Conservation (phyloP, 371 early-diverging fungal species). For the Globomyces sp. region DNA sequence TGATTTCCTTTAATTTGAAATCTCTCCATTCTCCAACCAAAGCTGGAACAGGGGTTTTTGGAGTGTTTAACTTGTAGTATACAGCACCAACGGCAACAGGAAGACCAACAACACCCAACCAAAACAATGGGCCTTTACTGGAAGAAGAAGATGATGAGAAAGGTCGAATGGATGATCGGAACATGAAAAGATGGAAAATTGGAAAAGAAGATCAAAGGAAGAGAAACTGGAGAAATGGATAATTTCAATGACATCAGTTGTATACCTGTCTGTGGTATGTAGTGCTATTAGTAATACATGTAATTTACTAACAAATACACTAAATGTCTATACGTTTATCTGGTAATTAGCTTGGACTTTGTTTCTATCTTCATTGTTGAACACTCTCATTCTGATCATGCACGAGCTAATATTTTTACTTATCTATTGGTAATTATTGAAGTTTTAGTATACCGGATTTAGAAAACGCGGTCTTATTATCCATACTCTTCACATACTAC, state of each 20-base stretch:
- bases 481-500: no score
- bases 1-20: constrained; percentile 14
- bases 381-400: no score
- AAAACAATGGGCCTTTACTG: not conserved
- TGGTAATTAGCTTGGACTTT: no score
- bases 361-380: no score
- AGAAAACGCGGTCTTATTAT: no score
- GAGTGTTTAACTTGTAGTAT: not conserved
- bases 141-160: not conserved
- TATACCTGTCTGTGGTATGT: no score
- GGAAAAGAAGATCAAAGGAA: not conserved
- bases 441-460: no score
- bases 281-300: no score
- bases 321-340: no score
- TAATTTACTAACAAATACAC: no score
- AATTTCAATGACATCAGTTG: not conserved
- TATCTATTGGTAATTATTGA: no score
- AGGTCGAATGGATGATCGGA: not conserved
- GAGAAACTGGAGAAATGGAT: not conserved
- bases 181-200: not conserved
- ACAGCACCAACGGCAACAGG: not conserved
- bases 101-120: constrained; percentile 2
- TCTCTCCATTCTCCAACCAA: constrained; percentile 16
- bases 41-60: constrained; percentile 17
- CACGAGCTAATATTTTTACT: no score